Evolutionary conservation across 306 rosid species (phyloP), one percentile per base, ranked within the genome.

Genomic region (apple (Malus domestica)): DNA sequence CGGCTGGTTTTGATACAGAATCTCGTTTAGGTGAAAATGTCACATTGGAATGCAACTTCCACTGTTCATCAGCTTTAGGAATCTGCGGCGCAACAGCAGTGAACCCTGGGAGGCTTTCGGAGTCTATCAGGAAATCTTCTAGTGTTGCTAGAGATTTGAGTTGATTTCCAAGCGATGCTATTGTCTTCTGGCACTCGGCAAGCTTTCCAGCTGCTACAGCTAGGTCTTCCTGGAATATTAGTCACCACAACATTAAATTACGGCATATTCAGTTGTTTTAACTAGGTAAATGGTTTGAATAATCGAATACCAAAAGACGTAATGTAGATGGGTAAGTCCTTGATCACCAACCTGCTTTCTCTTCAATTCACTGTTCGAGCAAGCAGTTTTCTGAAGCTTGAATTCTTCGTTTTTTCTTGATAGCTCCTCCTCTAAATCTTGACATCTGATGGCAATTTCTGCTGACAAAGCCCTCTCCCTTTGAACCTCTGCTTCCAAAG

Each of bases 111-210:
- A 88, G 52, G 66, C 80, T 86, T 35, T 90, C 68, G 11, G 96
- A 76, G 74, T 94, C 98, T 10, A 90, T 88, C 59, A 91, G 85
- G 86, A 94, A 94, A 83, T 94, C 98, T 81, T 94, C 98, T 0
- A 94, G 87, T 11, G 96, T 85, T 11, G 98, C 98, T 61, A 94
- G 84, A 73, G 94, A 90, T 58, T 91, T 86, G 54, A 94, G 82
- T 78, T 94, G 98, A 72, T 88, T 91, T 30, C 96, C 98, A 46
- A 94, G 89, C 51, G 97, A 94, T 27, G 94, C 98, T 80, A 94
- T 94, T 7, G 98, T 91, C 83, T 91, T 91, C 85, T 94, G 98
- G 84, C 98, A 94, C 79, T 94, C 97, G 0, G 94, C 98, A 61
- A 94, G 97, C 81, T 94, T 94, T 73, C 94, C 94, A 0, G 98